Percentiles rank a stretch among this genome's conserved stretches.
Evolutionary conservation across 1,139 yeast species (phyloP).

Genomic region (Geotrichum australiense): DNA sequence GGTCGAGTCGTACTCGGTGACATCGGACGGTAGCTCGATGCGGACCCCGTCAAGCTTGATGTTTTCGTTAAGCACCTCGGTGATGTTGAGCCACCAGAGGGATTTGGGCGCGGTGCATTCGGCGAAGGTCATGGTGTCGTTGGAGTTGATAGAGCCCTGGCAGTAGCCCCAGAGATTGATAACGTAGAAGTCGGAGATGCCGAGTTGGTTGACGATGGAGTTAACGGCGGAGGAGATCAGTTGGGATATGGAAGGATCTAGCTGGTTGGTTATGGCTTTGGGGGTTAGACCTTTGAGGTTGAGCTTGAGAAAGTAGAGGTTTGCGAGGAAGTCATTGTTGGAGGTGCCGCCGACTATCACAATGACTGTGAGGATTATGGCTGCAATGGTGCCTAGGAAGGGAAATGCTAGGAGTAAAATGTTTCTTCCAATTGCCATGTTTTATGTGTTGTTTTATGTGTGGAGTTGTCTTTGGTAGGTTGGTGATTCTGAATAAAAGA

Average conservation of each 20-base stretch:
- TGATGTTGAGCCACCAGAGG: slow-evolving; percentile 59
- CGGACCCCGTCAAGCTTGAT: slow-evolving; percentile 31
- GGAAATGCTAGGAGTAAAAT: slow-evolving; percentile 37
- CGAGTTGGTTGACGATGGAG: slow-evolving; percentile 27
- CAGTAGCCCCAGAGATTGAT: slow-evolving; percentile 74
- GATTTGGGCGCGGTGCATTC: slow-evolving; percentile 36
- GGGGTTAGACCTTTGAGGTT: slow-evolving; percentile 32
- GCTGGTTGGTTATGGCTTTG: slow-evolving; percentile 20
- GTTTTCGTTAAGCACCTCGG: slow-evolving; percentile 41
- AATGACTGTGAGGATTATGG: slow-evolving; percentile 37
- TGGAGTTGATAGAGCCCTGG: slow-evolving; percentile 40
- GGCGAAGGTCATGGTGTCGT: slow-evolving; percentile 33
- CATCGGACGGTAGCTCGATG: slow-evolving; percentile 21
- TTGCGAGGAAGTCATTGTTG: slow-evolving; percentile 33
- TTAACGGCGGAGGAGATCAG: slow-evolving; percentile 9
- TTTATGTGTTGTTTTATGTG: too few relatives aligned
- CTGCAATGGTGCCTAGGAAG: slow-evolving; percentile 34
- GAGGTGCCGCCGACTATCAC: slow-evolving; percentile 39
- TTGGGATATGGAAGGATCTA: slow-evolving; percentile 19
- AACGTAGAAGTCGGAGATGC: slow-evolving; percentile 55
- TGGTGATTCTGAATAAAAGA: too few relatives aligned
- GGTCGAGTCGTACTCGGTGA: slow-evolving; percentile 30
- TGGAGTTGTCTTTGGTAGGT: too few relatives aligned
- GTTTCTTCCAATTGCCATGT: slow-evolving; percentile 30
- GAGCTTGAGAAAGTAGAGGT: slow-evolving; percentile 39